These are phyloP conservation scores for Amphicarpaea edgeworthii DNA, from an alignment of 306 rosid species.

Conservation along the genomic window DNA sequence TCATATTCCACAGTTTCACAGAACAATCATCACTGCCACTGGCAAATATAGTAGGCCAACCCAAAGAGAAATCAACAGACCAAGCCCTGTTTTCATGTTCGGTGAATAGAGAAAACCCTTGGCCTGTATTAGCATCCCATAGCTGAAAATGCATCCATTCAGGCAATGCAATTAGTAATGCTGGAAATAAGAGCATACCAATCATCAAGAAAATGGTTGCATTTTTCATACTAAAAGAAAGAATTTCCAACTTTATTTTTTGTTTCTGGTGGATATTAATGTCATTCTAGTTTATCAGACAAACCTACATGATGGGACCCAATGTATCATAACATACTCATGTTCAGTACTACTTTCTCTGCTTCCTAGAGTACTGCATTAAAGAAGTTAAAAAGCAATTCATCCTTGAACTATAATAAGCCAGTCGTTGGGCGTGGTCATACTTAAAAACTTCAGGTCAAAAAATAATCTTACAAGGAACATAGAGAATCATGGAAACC, in stretches of 20 bases:
- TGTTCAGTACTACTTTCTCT: neutral
- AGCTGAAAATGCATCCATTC: conserved; percentile 58
- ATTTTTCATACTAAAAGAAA: neutral
- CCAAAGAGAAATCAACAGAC: conserved; percentile 79
- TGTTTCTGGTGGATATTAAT: neutral
- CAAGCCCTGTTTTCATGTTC: conserved; percentile 83
- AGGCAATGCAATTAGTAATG: conserved; percentile 41
- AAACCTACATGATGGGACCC: conserved; percentile 9
- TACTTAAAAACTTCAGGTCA: neutral
- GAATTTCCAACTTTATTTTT: neutral
- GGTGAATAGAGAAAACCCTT: conserved; percentile 61
- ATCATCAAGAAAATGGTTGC: neutral
- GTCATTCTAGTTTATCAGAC: neutral
- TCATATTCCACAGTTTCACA: conserved; percentile 84
- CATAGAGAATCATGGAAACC: conserved; percentile 23
- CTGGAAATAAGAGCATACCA: neutral
- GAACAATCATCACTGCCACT: conserved; percentile 85
- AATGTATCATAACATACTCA: neutral
- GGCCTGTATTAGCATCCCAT: conserved; percentile 88
- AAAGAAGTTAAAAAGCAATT: conserved; percentile 14
- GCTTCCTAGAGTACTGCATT: conserved; percentile 6
- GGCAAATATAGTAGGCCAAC: conserved; percentile 80
- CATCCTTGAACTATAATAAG: neutral
- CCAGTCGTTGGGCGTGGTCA: neutral
- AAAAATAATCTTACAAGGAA: neutral